Evolutionary conservation across 2,329 filamentous ascomycete genomes (phyloP).

Genomic region (Alternaria consortialis): DNA sequence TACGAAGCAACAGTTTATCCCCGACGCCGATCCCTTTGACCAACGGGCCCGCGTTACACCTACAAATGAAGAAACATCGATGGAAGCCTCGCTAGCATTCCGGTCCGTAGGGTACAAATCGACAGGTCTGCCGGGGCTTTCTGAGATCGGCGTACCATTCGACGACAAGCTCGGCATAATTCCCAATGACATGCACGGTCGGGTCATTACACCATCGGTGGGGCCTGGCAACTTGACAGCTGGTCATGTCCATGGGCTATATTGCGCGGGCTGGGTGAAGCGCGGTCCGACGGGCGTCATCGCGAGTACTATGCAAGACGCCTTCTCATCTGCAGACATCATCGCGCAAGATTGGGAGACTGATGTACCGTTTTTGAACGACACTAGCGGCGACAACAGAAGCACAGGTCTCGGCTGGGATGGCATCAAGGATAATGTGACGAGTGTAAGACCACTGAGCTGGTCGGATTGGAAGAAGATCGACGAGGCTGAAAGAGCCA

Average conservation of each 20-base stretch:
- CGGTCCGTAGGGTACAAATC: conserved; percentile 96
- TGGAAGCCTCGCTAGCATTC: conserved; percentile 80
- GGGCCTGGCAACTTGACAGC: conserved; percentile 54
- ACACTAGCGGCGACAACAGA: conserved; percentile 39
- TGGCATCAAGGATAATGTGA: conserved; percentile 70
- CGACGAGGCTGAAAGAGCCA: conserved; percentile 76
- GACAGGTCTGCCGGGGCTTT: conserved; percentile 76
- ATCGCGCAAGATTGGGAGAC: conserved; percentile 79
- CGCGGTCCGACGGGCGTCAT: conserved; percentile 94
- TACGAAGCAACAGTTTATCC: conserved; percentile 57
- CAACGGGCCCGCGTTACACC: conserved; percentile 61
- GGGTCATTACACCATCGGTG: conserved; percentile 63
- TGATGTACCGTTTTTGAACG: conserved; percentile 59
- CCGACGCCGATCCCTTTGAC: conserved; percentile 56
- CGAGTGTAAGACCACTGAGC: conserved; percentile 68
- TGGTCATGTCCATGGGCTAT: conserved; percentile 73
- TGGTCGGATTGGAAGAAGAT: conserved; percentile 92
- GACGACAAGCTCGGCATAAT: conserved; percentile 78
- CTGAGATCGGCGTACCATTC: conserved; percentile 78
- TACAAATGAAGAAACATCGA: conserved; percentile 55
- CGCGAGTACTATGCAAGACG: conserved; percentile 93
- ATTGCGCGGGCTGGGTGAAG: conserved; percentile 97
- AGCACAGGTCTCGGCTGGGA: conserved; percentile 75
- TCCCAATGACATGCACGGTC: conserved; percentile 80
- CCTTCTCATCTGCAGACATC: conserved; percentile 86